Conservation (phyloP, 1,284 basidiomycete species). For the Leccinum discolor region DNA sequence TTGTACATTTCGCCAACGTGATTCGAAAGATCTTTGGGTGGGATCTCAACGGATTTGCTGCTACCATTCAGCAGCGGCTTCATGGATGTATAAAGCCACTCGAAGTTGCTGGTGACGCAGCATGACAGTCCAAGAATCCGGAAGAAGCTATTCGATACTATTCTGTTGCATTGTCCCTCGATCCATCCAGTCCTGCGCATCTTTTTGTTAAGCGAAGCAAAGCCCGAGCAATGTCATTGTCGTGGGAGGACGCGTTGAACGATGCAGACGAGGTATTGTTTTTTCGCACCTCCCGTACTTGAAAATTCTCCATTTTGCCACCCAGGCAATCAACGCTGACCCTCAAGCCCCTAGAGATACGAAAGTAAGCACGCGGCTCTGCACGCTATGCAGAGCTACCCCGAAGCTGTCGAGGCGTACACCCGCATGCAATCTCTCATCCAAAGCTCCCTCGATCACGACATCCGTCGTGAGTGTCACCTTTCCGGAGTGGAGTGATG, state of each 20-base stretch:
- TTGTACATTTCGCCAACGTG: background rate
- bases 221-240: background rate
- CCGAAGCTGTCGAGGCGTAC: constrained; percentile 1
- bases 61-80: background rate
- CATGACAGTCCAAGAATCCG: background rate
- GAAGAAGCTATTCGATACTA: background rate
- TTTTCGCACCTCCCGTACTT: background rate
- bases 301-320: background rate
- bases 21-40: constrained; percentile 8
- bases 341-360: background rate
- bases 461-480: background rate
- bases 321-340: constrained; percentile 1
- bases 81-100: background rate
- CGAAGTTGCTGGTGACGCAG: constrained; percentile 2
- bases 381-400: background rate
- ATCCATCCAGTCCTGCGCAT: background rate
- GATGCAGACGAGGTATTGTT: background rate
- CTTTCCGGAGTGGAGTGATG: background rate
- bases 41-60: background rate
- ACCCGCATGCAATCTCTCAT: background rate
- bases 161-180: constrained; percentile 6
- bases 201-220: constrained; percentile 17
- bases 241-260: constrained; percentile 3
- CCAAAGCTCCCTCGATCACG: background rate
- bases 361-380: background rate